Base-by-base conservation (phyloP, 305 asterid species). In the Solanum hybrid region DNA sequence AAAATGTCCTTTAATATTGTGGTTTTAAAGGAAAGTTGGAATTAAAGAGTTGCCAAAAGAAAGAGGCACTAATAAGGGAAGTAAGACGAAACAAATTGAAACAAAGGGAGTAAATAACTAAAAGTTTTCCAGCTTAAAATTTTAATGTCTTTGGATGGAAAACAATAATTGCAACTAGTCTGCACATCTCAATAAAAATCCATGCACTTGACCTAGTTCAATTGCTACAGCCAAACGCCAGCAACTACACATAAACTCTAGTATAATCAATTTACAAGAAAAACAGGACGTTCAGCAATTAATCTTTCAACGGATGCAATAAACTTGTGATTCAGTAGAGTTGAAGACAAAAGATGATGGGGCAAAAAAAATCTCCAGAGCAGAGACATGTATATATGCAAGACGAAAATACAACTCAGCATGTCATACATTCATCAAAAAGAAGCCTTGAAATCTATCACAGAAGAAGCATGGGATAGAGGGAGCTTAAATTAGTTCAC, bases 181-280 rank as follows among this genome's bases (percentile, higher is more conserved):
- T 32, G 75, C 89, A 61, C 68, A 61, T 85, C 29, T 57, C 31
- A 61, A 32, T 2, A 61, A 86, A 86, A 86, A 32, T n/a, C 38
- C 88, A 65, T 32, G 31, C 75, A 85, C 77, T 57, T 85, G 88
- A 85, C 88, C 77, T 57, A 29, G 77, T 51, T 85, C 77, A 85
- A 31, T 85, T 31, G 45, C 88, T 85, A 84, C 88, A 84, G 41
- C 29, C 75, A 84, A 84, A 51, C n/a, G 2, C 17, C 77, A 57
- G 45, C 88, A 31, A 85, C 32, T 6, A 86, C 4, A 14, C 51
- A 86, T 61, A 86, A 86, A 86, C 78, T 86, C 78, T 75, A 61
- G 24, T 86, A 61, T 61, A 61, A 86, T 32, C 32, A 86, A 32
- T 86, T 57, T 57, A 61, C 78, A 3, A 32, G 78, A 37, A 85